Percentiles rank a stretch among this genome's conserved stretches.
Conservation (phyloP, 805 yeast genomes). For the Blastobotrys americana region DNA sequence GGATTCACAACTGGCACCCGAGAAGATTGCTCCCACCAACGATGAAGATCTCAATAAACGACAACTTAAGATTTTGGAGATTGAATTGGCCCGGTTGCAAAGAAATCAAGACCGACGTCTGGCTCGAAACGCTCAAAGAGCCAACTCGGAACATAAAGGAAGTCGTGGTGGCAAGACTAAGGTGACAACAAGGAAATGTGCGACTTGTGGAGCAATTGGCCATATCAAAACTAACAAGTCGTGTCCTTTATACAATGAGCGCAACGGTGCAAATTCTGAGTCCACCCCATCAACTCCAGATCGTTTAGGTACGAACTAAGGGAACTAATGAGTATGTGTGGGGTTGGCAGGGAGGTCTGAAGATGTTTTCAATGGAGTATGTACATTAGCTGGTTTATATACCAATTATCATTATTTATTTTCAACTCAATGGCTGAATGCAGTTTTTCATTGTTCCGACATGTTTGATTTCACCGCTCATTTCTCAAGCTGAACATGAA, state of each 20-base stretch:
- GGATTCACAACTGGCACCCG: constrained; percentile 52
- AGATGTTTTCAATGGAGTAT: too few relatives aligned
- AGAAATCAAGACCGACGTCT: constrained; percentile 63
- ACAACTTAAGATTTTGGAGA: constrained; percentile 64
- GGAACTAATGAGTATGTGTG: too few relatives aligned
- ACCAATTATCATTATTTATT: too few relatives aligned
- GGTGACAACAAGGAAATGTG: constrained; percentile 74
- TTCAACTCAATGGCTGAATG: too few relatives aligned
- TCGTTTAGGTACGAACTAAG: too few relatives aligned
- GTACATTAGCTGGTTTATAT: too few relatives aligned
- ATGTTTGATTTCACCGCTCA: too few relatives aligned
- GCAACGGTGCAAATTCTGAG: too few relatives aligned
- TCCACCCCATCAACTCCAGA: too few relatives aligned
- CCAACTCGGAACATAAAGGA: constrained; percentile 17
- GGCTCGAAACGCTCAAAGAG: constrained; percentile 49
- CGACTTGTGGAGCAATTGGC: constrained; percentile 92
- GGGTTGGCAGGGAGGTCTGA: too few relatives aligned
- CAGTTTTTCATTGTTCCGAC: too few relatives aligned
- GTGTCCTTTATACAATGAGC: constrained; percentile 77
- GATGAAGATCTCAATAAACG: constrained; percentile 79
- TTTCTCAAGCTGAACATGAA: constrained; percentile 17
- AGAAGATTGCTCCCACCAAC: constrained; percentile 66
- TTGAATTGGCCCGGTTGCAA: constrained; percentile 74
- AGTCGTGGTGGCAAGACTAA: constrained; percentile 64
- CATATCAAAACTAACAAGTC: constrained; percentile 88